Evolutionary conservation across 768 basidiomycete genomes (phyloP), one percentile per base, ranked within the genome.

Genomic region (Butyriboletus loyo): DNA sequence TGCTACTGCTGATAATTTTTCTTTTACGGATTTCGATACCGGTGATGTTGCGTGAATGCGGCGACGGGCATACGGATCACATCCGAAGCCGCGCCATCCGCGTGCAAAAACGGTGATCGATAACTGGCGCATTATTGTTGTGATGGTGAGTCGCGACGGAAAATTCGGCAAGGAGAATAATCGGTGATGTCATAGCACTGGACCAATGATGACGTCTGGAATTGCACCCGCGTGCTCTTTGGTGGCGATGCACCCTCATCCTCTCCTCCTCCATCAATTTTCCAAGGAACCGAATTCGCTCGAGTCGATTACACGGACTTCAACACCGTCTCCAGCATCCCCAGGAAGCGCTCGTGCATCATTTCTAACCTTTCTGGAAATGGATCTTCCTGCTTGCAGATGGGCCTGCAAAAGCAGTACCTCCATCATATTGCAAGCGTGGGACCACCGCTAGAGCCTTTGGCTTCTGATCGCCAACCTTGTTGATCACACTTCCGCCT

Each of bases 1-100:
- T 21, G 73, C 73, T 8, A 72, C 67, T 31, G 74, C 70, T 28
- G 71, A 64, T 44, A 73, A 69, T 52, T 68, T 73, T 32, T 75
- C 75, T n/a, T 70, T 71, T 17, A 72, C 66, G 2, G 71, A 67
- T 60, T 72, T 73, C 11, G 57, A 55, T 14, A 64, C 60, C 7
- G 56, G 37, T 2, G 71, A 66, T 31, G 76, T 67, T 9, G 60
- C 52, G 49, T 70, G 66, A 56, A 76, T 62, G 19, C 50, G 51
- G 10, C 64, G 54, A 37, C 68, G 64, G 41, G 49, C 46, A 17
- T 32, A 38, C 10, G 43, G 32, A 39, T 34, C 13, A 25, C 24
- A 37, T 13, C 28, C 40, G 6, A 27, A 42, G 38, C 27, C 2
- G 42, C 37, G 31, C 21, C 49, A 22, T 34, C 27, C 40, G 27